Evolutionary conservation across 371 early-diverging fungal genomes (phyloP), one percentile per base, ranked within the genome.

Genomic region (Massospora cicadina): DNA sequence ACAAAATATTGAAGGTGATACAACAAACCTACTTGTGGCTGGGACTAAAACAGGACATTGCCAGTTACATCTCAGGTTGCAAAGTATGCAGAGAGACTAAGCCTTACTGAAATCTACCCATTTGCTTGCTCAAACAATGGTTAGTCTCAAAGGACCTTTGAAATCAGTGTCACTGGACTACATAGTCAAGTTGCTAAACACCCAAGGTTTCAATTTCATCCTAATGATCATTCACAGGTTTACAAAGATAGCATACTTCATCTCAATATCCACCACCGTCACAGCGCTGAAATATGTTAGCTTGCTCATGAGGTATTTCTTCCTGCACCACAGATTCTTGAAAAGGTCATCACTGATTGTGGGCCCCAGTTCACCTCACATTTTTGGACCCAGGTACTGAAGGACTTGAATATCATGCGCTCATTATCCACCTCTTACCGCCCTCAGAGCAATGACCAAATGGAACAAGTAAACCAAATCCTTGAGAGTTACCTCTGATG

Each of bases 401-500:
- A 68, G 24, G 43, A 58, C 0, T 68, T 80, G 10, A 53, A 66
- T 0, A 66, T 74, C 56, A 70, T 71, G 23, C 60, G 64, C 1
- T 68, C 70, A 2, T 29, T 76, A 23, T 78, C 78, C 0, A 74
- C 75, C 0, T 66, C 75, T 0, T 75, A 64, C 63, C 76, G 77
- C 58, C 79, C 77, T 0, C 77, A 82, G 65, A 75, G 79, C 0
- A 77, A 80, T 65, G 77, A 76, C 7, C 80, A 81, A 67, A 81
- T 77, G 0, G 79, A 81, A 64, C 63, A 76, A 0, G 60, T 71
- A 0, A 85, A 82, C 60, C 71, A 71, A 1, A 69, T 72, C 0
- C 54, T 85, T 0, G 76, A 81, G 57, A 73, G 76, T 53, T 78
- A 77, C 54, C 76, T 82, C 0, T 56, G 79, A 0, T 30, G 27